Evolutionary conservation across 345 rosid genomes (phyloP).

Genomic region (Euphorbia pulcherrima): DNA sequence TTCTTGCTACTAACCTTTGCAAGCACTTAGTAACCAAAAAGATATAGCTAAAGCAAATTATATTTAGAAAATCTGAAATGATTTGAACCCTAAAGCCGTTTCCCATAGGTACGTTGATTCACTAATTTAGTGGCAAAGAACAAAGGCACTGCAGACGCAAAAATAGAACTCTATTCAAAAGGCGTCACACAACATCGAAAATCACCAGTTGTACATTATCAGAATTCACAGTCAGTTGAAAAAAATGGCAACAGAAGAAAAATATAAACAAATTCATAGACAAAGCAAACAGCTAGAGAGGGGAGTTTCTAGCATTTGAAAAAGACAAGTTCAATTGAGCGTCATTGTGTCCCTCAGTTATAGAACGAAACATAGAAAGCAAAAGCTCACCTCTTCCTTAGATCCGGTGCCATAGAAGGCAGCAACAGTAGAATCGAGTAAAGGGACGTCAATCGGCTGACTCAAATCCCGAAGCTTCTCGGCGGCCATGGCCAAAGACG

Average conservation of each 20-base stretch:
- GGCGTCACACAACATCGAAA: neutral
- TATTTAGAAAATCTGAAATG: neutral
- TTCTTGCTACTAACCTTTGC: neutral
- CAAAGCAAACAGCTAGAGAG: neutral
- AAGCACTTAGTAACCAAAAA: neutral
- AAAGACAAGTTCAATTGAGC: neutral
- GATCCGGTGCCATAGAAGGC: slow-evolving; percentile 99
- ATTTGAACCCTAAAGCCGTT: neutral
- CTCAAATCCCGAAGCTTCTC: slow-evolving; percentile 94
- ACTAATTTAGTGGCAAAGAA: neutral
- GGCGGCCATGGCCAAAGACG: slow-evolving; percentile 71
- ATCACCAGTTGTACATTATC: neutral
- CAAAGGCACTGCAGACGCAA: too few species aligned
- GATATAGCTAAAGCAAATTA: neutral
- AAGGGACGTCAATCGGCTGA: slow-evolving; percentile 81
- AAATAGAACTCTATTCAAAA: too few species aligned
- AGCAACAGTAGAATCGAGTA: slow-evolving; percentile 94
- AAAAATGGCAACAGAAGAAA: too few species aligned
- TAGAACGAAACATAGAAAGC: neutral
- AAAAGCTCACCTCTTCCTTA: slow-evolving; percentile 76
- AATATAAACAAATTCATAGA: neutral
- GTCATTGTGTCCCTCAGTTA: slow-evolving; percentile 2
- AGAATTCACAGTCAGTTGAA: neutral
- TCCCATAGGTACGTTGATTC: neutral
- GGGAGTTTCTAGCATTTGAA: neutral